Percentiles rank a stretch among this genome's conserved stretches.
phyloP scores from a whole-genome alignment of 345 rosid genomes.

The Sonneratia alba region DNA sequence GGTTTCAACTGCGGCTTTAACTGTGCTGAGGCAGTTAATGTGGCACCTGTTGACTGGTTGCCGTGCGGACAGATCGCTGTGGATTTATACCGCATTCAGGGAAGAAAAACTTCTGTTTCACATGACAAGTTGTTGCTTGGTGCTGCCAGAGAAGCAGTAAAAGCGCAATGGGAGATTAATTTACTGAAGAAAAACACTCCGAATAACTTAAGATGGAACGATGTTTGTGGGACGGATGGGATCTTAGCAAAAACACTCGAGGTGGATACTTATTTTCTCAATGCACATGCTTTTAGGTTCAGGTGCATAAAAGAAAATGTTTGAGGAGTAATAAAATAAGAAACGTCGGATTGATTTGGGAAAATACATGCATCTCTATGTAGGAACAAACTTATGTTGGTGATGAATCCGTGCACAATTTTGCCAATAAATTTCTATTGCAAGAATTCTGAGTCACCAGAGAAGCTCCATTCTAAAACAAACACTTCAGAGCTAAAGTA shows the following conservation, averaged over 20 bases:
- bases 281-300: neutral
- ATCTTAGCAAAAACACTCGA: constrained; percentile 67
- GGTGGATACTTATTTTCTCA: constrained; percentile 31
- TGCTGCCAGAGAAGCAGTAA: constrained; percentile 98
- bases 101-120: constrained; percentile 90
- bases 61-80: constrained; percentile 94
- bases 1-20: constrained; percentile 96
- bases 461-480: neutral
- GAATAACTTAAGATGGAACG: constrained; percentile 84
- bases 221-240: constrained; percentile 83
- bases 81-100: constrained; percentile 77
- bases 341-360: neutral
- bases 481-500: neutral
- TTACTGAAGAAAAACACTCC: constrained; percentile 61
- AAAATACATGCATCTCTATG: neutral
- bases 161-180: constrained; percentile 91
- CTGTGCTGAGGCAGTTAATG: constrained; percentile 98
- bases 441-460: neutral
- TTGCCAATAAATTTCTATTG: neutral
- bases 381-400: neutral
- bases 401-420: neutral
- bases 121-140: constrained; percentile 97
- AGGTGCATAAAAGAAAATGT: neutral
- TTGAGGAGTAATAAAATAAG: neutral
- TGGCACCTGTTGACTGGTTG: constrained; percentile 98